Percentiles rank a stretch among this genome's conserved stretches.
Conservation (phyloP, 176 grass and related monocot genomes). For the Musa schizocarpa region DNA sequence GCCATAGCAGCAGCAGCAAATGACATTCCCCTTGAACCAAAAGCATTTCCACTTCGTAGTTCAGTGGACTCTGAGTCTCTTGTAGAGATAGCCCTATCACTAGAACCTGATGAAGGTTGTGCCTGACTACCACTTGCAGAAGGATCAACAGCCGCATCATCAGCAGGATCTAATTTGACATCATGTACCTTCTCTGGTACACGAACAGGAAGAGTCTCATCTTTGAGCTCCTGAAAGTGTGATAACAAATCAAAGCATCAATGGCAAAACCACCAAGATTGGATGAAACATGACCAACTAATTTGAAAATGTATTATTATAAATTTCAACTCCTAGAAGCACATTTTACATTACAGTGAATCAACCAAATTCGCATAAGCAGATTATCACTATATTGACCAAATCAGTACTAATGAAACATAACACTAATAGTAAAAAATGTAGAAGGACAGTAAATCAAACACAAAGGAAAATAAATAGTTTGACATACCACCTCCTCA, state of each 20-base stretch:
- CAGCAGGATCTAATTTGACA: slow-evolving; percentile 55
- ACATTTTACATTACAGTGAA: too few species aligned
- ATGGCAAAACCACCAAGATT: background rate
- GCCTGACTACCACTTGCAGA: slow-evolving; percentile 42
- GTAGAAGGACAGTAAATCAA: background rate
- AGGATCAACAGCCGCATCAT: slow-evolving; percentile 38
- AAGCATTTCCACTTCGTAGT: slow-evolving; percentile 43
- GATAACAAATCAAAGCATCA: slow-evolving; percentile 12
- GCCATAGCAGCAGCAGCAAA: slow-evolving; percentile 82
- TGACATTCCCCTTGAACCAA: slow-evolving; percentile 75
- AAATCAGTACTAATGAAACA: background rate
- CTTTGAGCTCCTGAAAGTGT: slow-evolving; percentile 47
- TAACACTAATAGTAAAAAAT: background rate
- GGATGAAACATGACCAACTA: background rate
- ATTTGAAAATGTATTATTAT: too few species aligned
- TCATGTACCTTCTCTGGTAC: slow-evolving; percentile 64
- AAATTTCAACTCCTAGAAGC: too few species aligned
- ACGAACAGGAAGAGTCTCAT: slow-evolving; percentile 57
- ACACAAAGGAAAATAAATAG: background rate
- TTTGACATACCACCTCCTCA: slow-evolving; percentile 35
- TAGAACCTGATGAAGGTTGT: slow-evolving; percentile 43
- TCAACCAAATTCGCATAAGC: too few species aligned
- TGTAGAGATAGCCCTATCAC: slow-evolving; percentile 28
- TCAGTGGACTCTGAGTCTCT: slow-evolving; percentile 38
- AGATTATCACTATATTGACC: background rate